phyloP scores from a whole-genome alignment of 768 basidiomycete species.

The Gymnopilus dilepis region DNA sequence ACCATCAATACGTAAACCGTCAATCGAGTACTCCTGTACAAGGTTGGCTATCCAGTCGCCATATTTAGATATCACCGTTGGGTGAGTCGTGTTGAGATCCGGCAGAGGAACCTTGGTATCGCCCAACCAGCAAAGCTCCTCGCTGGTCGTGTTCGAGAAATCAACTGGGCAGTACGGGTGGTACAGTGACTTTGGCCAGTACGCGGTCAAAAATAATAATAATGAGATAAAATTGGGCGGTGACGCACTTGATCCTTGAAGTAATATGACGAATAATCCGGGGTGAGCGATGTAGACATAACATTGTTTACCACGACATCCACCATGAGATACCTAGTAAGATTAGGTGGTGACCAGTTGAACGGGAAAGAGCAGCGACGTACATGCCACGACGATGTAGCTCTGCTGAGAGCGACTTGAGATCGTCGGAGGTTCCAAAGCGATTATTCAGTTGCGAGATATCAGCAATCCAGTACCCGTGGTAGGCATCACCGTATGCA shows the following conservation, averaged over 20 bases:
- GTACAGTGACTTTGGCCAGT: slow-evolving; percentile 57
- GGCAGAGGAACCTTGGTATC: slow-evolving; percentile 75
- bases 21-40: slow-evolving; percentile 74
- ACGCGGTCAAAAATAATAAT: neutral
- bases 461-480: slow-evolving; percentile 85
- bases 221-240: slow-evolving; percentile 21
- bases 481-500: slow-evolving; percentile 82
- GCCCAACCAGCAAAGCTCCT: slow-evolving; percentile 85
- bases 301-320: slow-evolving; percentile 89
- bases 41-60: slow-evolving; percentile 71
- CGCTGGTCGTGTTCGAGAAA: slow-evolving; percentile 70
- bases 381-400: slow-evolving; percentile 78
- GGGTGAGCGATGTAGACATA: slow-evolving; percentile 67
- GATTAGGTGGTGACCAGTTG: slow-evolving; percentile 1
- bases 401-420: slow-evolving; percentile 67
- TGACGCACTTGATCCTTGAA: slow-evolving; percentile 69
- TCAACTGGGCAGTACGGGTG: slow-evolving; percentile 82
- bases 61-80: slow-evolving; percentile 64
- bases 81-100: slow-evolving; percentile 79
- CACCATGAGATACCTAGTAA: slow-evolving; percentile 75
- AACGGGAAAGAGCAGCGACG: slow-evolving; percentile 22
- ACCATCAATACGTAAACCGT: slow-evolving; percentile 88
- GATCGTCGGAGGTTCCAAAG: slow-evolving; percentile 77
- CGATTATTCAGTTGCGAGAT: slow-evolving; percentile 66
- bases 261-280: slow-evolving; percentile 69